These are phyloP conservation scores for Spencermartinsiella europaea DNA, from an alignment of 805 yeast species.

Conservation along the genomic window DNA sequence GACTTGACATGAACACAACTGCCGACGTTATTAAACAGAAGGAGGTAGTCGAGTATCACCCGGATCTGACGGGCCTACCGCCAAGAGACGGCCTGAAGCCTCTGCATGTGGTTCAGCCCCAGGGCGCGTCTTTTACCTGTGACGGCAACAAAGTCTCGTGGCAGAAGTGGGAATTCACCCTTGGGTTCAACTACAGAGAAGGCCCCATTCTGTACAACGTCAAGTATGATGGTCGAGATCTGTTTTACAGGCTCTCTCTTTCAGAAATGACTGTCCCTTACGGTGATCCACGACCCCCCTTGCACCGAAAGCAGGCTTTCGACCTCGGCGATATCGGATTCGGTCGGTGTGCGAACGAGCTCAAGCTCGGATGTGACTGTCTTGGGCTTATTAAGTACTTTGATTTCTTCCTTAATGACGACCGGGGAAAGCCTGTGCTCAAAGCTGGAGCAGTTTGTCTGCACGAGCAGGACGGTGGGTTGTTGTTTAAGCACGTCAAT, in stretches of 20 bases:
- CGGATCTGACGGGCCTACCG: constrained; percentile 35
- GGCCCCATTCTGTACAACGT: constrained; percentile 76
- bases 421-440: constrained; percentile 63
- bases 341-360: constrained; percentile 77
- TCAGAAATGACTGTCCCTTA: constrained; percentile 85
- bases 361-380: constrained; percentile 77
- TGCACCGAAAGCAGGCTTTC: constrained; percentile 80
- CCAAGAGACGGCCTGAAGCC: constrained; percentile 63
- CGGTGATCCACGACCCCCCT: constrained; percentile 74
- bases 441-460: constrained; percentile 75
- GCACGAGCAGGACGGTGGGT: constrained; percentile 82
- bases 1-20: constrained; percentile 56
- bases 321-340: constrained; percentile 88
- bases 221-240: constrained; percentile 67
- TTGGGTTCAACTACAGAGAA: constrained; percentile 82
- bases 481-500: constrained; percentile 76
- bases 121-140: constrained; percentile 74
- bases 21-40: constrained; percentile 64
- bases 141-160: constrained; percentile 65
- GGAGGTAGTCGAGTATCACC: constrained; percentile 53
- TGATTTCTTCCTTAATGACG: constrained; percentile 70
- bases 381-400: constrained; percentile 79
- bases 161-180: constrained; percentile 73
- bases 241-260: constrained; percentile 73
- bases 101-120: constrained; percentile 69